Percentiles rank a stretch among this genome's conserved stretches.
Conservation (phyloP, 176 grass and related monocot genomes). For the Musa troglodytarum region DNA sequence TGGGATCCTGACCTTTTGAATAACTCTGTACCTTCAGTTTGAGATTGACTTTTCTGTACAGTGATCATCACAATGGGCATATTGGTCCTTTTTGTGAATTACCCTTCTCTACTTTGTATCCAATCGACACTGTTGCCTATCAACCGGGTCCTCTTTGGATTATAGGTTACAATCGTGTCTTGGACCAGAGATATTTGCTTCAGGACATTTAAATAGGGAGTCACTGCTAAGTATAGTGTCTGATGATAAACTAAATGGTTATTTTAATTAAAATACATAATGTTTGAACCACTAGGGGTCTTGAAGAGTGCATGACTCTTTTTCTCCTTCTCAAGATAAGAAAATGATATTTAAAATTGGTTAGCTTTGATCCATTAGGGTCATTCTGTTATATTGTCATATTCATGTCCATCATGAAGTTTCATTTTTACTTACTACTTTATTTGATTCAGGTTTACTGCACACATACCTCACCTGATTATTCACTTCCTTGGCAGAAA, state of each 20-base stretch:
- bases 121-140: no score
- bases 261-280: background rate
- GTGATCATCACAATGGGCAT: no score
- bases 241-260: background rate
- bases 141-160: no score
- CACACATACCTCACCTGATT: conserved; percentile 82
- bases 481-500: conserved; percentile 94
- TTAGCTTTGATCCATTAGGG: no score
- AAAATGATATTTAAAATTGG: no score
- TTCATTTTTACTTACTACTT: conserved; percentile 1
- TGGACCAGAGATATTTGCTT: background rate
- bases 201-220: background rate
- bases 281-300: background rate
- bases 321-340: background rate
- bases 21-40: no score
- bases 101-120: no score
- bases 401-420: background rate
- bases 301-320: background rate
- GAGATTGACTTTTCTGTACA: no score
- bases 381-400: background rate
- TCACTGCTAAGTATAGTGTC: background rate
- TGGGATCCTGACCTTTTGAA: no score
- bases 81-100: no score
- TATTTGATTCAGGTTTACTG: conserved; percentile 65
- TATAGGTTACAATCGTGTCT: background rate